phyloP scores from a whole-genome alignment of 768 basidiomycete genomes.

The Clitopilus hobsonii region DNA sequence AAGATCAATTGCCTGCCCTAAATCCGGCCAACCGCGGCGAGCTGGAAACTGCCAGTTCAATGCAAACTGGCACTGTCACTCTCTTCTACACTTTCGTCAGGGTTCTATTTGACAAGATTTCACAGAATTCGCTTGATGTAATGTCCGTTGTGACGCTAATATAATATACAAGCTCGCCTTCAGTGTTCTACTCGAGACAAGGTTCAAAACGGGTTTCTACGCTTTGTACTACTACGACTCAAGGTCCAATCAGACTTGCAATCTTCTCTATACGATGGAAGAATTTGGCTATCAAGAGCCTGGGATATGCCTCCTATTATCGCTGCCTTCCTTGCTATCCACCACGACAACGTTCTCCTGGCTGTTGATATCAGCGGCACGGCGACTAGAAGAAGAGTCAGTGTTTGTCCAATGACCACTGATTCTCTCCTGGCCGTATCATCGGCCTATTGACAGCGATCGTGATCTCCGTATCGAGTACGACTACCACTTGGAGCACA shows the following conservation, averaged over 20 bases:
- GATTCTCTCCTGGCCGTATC: conserved; percentile 1
- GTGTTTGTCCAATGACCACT: conserved; percentile 13
- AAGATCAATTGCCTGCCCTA: too few relatives aligned
- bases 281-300: not conserved
- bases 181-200: too few relatives aligned
- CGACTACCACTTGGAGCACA: not conserved
- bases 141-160: too few relatives aligned
- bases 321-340: not conserved
- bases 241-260: not conserved
- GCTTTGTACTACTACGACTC: not conserved
- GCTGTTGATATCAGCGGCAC: not conserved
- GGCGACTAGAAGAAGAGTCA: conserved; percentile 2
- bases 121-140: too few relatives aligned
- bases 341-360: not conserved
- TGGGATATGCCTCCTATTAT: not conserved
- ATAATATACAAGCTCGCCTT: too few relatives aligned
- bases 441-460: not conserved
- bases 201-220: not conserved
- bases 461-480: not conserved
- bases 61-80: too few relatives aligned
- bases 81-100: too few relatives aligned
- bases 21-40: too few relatives aligned
- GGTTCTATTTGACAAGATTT: too few relatives aligned
- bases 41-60: too few relatives aligned
- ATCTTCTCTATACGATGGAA: not conserved